Evolutionary conservation across 129 eudicot species (phyloP).

Genomic region (Escallonia herrerae): DNA sequence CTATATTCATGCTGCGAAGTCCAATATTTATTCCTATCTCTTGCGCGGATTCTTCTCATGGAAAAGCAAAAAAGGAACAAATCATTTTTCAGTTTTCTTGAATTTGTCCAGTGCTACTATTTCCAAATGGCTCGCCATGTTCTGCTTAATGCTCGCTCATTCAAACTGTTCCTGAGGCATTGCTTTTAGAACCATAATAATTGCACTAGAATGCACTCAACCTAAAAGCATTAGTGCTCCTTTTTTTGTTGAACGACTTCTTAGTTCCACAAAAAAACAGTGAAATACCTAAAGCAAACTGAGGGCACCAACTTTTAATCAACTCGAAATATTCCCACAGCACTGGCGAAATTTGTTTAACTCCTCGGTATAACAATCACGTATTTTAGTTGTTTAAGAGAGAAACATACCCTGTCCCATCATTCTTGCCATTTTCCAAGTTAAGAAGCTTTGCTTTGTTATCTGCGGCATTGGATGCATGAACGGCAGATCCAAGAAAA

Average conservation of each 20-base stretch:
- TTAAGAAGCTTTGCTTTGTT: constrained; percentile 25
- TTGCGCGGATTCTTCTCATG: no score
- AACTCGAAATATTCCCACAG: no score
- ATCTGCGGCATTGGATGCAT: constrained; percentile 39
- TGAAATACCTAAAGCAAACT: not conserved
- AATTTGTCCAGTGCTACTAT: no score
- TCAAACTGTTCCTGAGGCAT: no score
- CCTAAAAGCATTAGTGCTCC: not conserved
- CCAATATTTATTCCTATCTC: no score
- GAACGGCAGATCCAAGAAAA: constrained; percentile 35
- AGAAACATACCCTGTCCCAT: constrained; percentile 14
- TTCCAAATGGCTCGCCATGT: no score
- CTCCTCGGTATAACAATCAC: not conserved
- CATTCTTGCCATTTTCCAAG: constrained; percentile 7
- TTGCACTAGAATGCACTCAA: no score
- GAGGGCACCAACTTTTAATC: no score
- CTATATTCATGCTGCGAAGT: no score
- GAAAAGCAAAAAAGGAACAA: not conserved
- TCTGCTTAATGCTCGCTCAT: no score
- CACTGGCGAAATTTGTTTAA: not conserved
- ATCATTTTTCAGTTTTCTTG: no score
- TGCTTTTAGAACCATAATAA: no score
- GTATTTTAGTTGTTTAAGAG: not conserved
- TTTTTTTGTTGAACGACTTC: not conserved
- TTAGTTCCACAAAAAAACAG: not conserved